These are phyloP conservation scores for Helotiales sp. DNA, from an alignment of 2,329 filamentous ascomycete species.

Conservation along the genomic window DNA sequence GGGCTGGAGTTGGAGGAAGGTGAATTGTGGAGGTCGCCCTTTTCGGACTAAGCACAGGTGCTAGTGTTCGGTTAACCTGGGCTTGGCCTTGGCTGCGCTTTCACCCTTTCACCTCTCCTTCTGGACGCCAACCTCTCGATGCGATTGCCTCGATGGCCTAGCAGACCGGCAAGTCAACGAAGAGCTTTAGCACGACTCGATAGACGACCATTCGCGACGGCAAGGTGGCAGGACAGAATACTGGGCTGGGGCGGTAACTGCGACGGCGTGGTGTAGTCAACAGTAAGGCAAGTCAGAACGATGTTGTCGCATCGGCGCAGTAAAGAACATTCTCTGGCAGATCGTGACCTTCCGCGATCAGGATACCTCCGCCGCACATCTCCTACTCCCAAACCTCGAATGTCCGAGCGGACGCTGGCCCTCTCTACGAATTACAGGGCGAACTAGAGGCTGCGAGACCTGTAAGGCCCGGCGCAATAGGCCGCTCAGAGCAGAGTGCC, in stretches of 20 bases:
- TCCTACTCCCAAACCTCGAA: background rate
- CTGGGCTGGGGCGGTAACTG: too few species aligned
- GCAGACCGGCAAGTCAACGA: too few species aligned
- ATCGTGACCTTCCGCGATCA: background rate
- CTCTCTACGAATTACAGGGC: background rate
- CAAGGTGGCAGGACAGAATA: too few species aligned
- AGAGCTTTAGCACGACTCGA: too few species aligned
- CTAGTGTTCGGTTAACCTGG: too few species aligned
- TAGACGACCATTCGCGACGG: too few species aligned
- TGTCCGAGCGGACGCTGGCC: background rate
- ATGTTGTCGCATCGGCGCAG: background rate
- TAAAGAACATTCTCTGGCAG: constrained; percentile 1
- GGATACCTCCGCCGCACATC: background rate
- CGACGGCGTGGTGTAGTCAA: background rate
- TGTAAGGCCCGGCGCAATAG: background rate
- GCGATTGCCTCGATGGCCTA: too few species aligned
- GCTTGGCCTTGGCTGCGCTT: too few species aligned
- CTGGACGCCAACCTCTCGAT: too few species aligned
- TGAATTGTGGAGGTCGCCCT: constrained; percentile 3
- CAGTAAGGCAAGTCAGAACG: background rate
- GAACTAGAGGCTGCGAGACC: background rate
- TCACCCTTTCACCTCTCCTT: background rate
- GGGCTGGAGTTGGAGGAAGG: background rate
- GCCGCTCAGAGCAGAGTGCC: background rate
- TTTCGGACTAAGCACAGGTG: too few species aligned